Base-by-base conservation (phyloP, 2,329 filamentous ascomycete genomes). In the Fusarium pininemorale region DNA sequence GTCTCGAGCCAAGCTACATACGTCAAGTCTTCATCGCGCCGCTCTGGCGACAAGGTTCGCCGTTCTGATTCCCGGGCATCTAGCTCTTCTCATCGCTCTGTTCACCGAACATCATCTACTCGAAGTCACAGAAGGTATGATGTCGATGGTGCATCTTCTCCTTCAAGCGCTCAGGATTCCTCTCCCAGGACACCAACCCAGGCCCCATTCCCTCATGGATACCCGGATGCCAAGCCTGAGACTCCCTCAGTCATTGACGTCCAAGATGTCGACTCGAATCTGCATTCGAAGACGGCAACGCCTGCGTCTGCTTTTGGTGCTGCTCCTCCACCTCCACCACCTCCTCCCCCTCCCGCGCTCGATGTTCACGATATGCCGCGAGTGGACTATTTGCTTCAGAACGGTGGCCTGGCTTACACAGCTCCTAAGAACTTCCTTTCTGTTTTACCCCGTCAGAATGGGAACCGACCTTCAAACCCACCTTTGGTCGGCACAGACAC, bases 361-460 rank as follows among this genome's bases (percentile, higher is more conserved):
- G 89, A 91, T 75, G 85, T 91, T 58, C 87, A 92, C 48, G 91
- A 94, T 45, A 88, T 91, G 18, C 96, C 96, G 2, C 90, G 94
- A 69, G 95, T 98, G 24, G 96, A 98, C 80, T 98, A 98, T 80
- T 86, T 98, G 24, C 87, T 98, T 62, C 94, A 96, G 77, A 92
- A 98, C 81, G 96, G 96, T 44, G 96, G 96, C 2, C 84, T 98
- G 24, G 82, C 90, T 28, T 88, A 92, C 50, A 86, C 90, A 2
- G 89, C 96, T 1, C 91, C 95, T 2, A 93, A 92, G 76, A 90
- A 90, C 67, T 90, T 98, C 59, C 85, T 98, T 13, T 87, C 91
- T 44, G 91, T 87, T 48, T 85, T 90, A 64, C 92, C 90, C 38
- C 87, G 83, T 63, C 86, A 85, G 80, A 88, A 86, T 81, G 89